phyloP scores from a whole-genome alignment of 2,329 filamentous ascomycete species.

The Ophiostoma sp. region DNA sequence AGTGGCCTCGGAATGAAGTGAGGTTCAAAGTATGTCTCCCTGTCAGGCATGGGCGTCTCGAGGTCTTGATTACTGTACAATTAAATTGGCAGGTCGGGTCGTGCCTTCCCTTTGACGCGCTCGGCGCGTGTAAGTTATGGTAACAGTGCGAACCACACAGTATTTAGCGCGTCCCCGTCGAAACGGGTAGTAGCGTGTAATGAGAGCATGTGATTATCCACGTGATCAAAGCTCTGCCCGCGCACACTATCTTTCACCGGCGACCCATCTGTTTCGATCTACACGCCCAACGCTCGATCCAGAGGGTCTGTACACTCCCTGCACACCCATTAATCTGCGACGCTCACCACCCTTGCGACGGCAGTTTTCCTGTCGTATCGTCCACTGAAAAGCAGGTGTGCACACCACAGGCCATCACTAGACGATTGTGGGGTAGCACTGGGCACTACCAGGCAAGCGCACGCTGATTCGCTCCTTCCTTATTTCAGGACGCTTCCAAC shows the following conservation, averaged over 20 bases:
- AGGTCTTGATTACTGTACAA: conserved; percentile 10
- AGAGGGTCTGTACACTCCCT: not conserved
- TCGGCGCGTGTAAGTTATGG: conserved; percentile 18
- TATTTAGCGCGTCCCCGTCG: not conserved
- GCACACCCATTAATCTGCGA: not conserved
- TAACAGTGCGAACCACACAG: conserved; percentile 19
- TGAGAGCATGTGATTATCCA: not conserved
- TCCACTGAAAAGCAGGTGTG: conserved; percentile 12
- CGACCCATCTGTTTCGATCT: conserved; percentile 15
- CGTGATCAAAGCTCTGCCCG: not conserved
- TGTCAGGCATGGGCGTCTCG: conserved; percentile 3
- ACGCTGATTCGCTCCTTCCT: conserved; percentile 3
- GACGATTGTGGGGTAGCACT: conserved; percentile 20
- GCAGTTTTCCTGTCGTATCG: not conserved
- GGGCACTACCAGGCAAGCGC: not conserved
- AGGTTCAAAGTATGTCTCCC: not conserved
- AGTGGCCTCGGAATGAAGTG: not conserved
- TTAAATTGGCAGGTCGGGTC: conserved; percentile 3
- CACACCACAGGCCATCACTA: not conserved
- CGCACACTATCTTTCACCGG: not conserved
- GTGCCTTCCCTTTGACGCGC: conserved; percentile 18
- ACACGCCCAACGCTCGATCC: conserved; percentile 19
- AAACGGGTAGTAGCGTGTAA: not conserved
- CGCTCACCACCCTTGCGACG: conserved; percentile 5
- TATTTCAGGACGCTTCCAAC: not conserved